Evolutionary conservation across 2,329 filamentous ascomycete species (phyloP), one percentile per base, ranked within the genome.

Genomic region (Cordyceps tenuipes): DNA sequence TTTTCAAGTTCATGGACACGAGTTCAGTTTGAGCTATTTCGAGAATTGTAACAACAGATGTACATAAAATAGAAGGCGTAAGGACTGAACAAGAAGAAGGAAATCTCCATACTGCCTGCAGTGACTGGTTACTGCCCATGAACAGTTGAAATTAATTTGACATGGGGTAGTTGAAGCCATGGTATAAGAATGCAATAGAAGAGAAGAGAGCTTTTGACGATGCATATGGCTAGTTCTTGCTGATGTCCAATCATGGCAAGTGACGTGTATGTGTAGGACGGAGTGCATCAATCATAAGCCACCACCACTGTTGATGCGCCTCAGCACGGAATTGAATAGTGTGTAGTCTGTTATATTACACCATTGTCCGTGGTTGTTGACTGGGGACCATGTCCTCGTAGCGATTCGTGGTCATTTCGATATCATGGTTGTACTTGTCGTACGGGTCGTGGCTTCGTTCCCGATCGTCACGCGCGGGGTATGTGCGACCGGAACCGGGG

Each of bases 371-470:
- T 12, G 82, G 82, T 51, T 77, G 74, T 62, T 77, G 73, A 49
- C 80, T 73, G 31, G 80, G 80, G 23, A 80, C 66, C 80, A 83
- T 81, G 63, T 84, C 82, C 68, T 84, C 82, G 63, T 84, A 84
- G 47, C 80, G 76, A 62, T 78, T 75, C 3, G 79, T 76, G 62
- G 77, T 77, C 66, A 78, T 72, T 64, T 84, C 80, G 48, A 83
- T 72, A 51, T 80, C 79, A 17, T 70, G 67, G 51, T 72, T 69
- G 12, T 71, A 71, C 61, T 73, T 70, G 21, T 67, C 68, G 49
- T 71, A 69, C n/a, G 70, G 71, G 56, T 67, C 66, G 61, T 50
- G 49, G 12, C 50, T 55, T 17, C 56, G 49, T 15, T 54, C 60
- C 8, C 56, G 15, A 29, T 72, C 68, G 31, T 74, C 73, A 21